Conservation (phyloP, 108 stramenopile species). For the Cyclotella distinguenda region DNA sequence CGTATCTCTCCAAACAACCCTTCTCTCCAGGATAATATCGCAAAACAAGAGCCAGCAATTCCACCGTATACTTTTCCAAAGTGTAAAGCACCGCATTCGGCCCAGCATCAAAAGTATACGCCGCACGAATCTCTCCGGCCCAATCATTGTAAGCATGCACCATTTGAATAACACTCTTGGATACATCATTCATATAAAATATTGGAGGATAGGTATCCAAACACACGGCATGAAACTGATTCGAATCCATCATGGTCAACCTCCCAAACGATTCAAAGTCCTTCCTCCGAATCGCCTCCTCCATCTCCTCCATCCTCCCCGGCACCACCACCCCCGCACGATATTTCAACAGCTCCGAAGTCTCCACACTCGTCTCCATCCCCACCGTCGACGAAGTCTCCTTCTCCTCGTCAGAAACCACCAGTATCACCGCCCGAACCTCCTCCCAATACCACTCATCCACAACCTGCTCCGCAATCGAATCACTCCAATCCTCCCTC, state of each 20-base stretch:
- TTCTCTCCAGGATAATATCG: conserved; percentile 75
- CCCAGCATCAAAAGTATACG: conserved; percentile 99
- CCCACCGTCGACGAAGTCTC: conserved; percentile 94
- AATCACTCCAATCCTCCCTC: conserved; percentile 78
- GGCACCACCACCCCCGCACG: conserved; percentile 85
- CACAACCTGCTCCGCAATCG: conserved; percentile 89
- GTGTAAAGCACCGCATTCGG: conserved; percentile 96
- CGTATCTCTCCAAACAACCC: conserved; percentile 42
- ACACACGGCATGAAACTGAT: conserved; percentile 98
- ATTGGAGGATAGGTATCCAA: conserved; percentile 99
- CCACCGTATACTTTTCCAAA: conserved; percentile 64
- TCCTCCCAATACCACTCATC: conserved; percentile 95
- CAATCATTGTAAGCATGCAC: conserved; percentile 86
- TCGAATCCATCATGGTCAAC: conserved; percentile 95
- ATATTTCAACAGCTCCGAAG: conserved; percentile 79
- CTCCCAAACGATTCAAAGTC: conserved; percentile 94
- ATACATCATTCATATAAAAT: conserved; percentile 98
- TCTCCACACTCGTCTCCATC: conserved; percentile 89
- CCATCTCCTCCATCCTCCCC: conserved; percentile 84
- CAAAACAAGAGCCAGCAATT: conserved; percentile 72
- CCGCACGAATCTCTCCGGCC: conserved; percentile 82
- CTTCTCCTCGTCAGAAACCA: conserved; percentile 94
- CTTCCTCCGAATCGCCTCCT: conserved; percentile 77
- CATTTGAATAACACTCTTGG: conserved; percentile 62
- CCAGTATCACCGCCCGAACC: conserved; percentile 89